Base-by-base conservation (phyloP, 192 early-diverging fungal species). In the Backusella luteola region DNA sequence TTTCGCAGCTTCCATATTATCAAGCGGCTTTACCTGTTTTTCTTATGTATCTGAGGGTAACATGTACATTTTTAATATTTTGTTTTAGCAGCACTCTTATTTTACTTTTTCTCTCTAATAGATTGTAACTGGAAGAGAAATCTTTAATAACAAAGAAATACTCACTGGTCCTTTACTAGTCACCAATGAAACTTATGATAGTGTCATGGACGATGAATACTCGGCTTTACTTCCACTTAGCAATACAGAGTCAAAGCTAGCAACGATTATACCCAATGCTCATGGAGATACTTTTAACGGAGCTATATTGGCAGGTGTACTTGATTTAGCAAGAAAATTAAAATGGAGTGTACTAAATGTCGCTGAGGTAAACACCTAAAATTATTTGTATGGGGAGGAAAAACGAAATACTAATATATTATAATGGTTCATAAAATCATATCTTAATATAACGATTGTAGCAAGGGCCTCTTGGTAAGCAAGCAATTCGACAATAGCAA, bases 1-100 rank as follows among this genome's bases (percentile, higher is more conserved):
- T 78, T 9, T 53, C 41, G 29, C 77, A 78, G 36, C 29, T 78
- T n/a, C 77, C 77, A 39, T 78, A 78, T 41, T 73, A 73, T 26
- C 77, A 78, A 39, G 49, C 71, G 8, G 71, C 72, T n/a, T 53
- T 78, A 23, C 71, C 77, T 1, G 72, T 78, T 9, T 73, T 78
- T 34, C 66, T 67, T 46, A 52, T 73, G 52, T 77, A 77, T 77
- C 39, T 77, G 32, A 34, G 46, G 67, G 76, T 77, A 69, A 42
- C 46, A 11, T 34, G 42, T n/a, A 68, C 6, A 19, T 19, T 1
- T 35, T n/a, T 29, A 1, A 44, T 44, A n/a, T 53, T 21, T 23
- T 21, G 8, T 29, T 14, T 63, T 26, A 63, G 6, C 6, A 12
- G 2, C 23, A 63, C 8, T 26, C 26, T 63, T 14, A 63, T 63